These are phyloP conservation scores for Fusarium pilosicola DNA, from an alignment of 2,329 filamentous ascomycete genomes.

Conservation along the genomic window DNA sequence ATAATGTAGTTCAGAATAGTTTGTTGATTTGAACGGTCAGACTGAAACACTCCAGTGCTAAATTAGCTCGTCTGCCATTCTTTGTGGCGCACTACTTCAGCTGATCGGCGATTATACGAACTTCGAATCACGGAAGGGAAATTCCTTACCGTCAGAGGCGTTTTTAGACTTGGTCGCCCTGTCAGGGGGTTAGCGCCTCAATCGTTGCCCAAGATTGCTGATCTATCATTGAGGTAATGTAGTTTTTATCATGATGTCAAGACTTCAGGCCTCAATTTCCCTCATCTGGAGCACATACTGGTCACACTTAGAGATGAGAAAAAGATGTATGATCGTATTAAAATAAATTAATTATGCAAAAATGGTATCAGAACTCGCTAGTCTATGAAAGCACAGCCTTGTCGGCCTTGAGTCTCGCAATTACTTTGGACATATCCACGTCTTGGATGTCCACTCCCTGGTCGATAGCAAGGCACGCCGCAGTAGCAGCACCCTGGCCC, in stretches of 20 bases:
- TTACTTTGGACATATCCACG: slow-evolving; percentile 16
- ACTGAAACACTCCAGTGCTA: background rate
- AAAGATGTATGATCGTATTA: background rate
- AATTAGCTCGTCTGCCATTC: background rate
- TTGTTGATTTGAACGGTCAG: background rate
- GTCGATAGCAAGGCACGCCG: slow-evolving; percentile 30
- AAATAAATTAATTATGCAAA: background rate
- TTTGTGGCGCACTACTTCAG: background rate
- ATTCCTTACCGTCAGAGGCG: background rate
- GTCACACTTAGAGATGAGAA: background rate
- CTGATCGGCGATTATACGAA: background rate
- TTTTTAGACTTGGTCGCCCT: background rate
- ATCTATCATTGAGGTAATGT: background rate
- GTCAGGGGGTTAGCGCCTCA: background rate
- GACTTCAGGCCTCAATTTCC: background rate
- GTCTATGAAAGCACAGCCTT: slow-evolving; percentile 23
- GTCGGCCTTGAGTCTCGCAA: slow-evolving; percentile 21
- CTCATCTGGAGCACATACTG: background rate
- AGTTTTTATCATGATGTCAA: background rate
- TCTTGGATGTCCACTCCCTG: slow-evolving; percentile 28
- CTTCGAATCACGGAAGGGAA: background rate
- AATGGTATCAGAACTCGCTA: slow-evolving; percentile 17
- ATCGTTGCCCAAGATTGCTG: too few species aligned
- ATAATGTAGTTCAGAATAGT: background rate
- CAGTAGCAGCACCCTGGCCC: slow-evolving; percentile 31